phyloP scores from a whole-genome alignment of 2,329 filamentous ascomycete genomes.

The Cladosporium oxysporum region DNA sequence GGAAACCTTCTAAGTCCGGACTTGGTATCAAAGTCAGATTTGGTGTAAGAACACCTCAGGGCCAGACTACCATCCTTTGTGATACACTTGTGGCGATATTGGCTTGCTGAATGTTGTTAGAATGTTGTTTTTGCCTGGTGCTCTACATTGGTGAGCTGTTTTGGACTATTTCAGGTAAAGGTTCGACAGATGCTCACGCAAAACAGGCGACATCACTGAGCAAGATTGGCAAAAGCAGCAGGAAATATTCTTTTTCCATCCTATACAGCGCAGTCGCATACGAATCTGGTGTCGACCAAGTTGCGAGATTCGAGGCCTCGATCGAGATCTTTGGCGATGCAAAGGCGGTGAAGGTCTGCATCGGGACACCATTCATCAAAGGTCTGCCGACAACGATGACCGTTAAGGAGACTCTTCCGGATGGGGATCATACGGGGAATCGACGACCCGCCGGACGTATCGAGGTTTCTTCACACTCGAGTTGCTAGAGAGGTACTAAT shows the following conservation, averaged over 20 bases:
- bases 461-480: slow-evolving; percentile 45
- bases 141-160: neutral
- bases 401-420: slow-evolving; percentile 40
- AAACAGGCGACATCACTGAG: neutral
- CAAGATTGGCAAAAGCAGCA: too few species aligned
- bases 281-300: slow-evolving; percentile 54
- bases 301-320: slow-evolving; percentile 54
- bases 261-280: too few species aligned
- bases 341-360: slow-evolving; percentile 55
- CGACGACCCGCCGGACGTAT: slow-evolving; percentile 41
- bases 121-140: neutral
- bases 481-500: slow-evolving; percentile 40
- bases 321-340: slow-evolving; percentile 52
- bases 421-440: slow-evolving; percentile 22
- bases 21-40: too few species aligned
- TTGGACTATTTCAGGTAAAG: neutral
- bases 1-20: too few species aligned
- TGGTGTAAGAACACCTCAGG: neutral
- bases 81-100: neutral
- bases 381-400: slow-evolving; percentile 51
- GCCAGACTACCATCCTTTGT: neutral
- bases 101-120: neutral
- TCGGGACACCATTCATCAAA: slow-evolving; percentile 57
- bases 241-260: too few species aligned
- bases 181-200: neutral